These are phyloP conservation scores for Cicer arietinum DNA, from an alignment of 306 rosid genomes.

Conservation along the genomic window DNA sequence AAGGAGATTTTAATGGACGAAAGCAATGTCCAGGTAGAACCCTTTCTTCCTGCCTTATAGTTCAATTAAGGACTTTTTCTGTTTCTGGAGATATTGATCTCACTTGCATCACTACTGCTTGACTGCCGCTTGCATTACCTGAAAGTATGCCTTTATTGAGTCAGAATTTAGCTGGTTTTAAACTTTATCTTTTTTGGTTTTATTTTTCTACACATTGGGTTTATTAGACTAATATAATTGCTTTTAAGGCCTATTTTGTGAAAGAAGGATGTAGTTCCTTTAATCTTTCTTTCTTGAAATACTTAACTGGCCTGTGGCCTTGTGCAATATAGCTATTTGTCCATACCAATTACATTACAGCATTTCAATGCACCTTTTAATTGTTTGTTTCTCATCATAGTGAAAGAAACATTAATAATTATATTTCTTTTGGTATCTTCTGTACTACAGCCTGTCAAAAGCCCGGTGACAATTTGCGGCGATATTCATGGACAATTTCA, in stretches of 20 bases:
- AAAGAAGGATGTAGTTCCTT: slow-evolving; percentile 25
- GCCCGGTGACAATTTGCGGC: slow-evolving; percentile 99
- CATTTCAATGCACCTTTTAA: slow-evolving; percentile 12
- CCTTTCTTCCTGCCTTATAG: slow-evolving; percentile 39
- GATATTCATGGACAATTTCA: slow-evolving; percentile 99
- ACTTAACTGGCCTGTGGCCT: slow-evolving; percentile 10
- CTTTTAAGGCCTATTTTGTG: slow-evolving; percentile 26
- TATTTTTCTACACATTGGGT: slow-evolving; percentile 22
- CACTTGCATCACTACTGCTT: slow-evolving; percentile 29
- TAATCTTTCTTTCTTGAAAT: slow-evolving; percentile 19
- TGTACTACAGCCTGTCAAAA: slow-evolving; percentile 90
- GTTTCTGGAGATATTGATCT: slow-evolving; percentile 34
- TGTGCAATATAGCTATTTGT: slow-evolving; percentile 17
- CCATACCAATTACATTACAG: slow-evolving; percentile 10
- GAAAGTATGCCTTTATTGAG: slow-evolving; percentile 13
- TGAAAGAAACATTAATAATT: slow-evolving; percentile 39
- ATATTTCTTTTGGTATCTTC: slow-evolving; percentile 33
- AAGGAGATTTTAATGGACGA: slow-evolving; percentile 94
- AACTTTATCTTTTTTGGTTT: neutral
- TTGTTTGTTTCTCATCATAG: slow-evolving; percentile 11
- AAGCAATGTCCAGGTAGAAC: slow-evolving; percentile 95
- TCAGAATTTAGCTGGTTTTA: slow-evolving; percentile 8
- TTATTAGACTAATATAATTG: neutral
- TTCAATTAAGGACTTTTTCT: slow-evolving; percentile 15
- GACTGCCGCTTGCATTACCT: slow-evolving; percentile 23